Evolutionary conservation across 352 stramenopile species (phyloP).

Genomic region (Globisporangium megalacanthum): DNA sequence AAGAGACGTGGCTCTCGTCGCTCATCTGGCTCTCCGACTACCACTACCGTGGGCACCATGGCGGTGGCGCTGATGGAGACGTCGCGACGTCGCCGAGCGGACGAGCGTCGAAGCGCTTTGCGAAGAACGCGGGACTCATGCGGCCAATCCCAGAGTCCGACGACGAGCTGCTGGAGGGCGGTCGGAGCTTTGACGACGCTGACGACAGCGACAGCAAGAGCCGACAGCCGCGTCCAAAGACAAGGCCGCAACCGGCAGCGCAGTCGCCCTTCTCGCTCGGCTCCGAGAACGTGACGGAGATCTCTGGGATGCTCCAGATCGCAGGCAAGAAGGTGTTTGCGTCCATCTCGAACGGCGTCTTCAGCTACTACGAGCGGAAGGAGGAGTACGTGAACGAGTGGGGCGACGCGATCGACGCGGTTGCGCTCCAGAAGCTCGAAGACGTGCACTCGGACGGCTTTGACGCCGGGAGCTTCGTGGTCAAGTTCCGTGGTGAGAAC

Average conservation of each 20-base stretch:
- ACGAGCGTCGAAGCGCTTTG: conserved; percentile 35
- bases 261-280: conserved; percentile 17
- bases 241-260: conserved; percentile 8
- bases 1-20: conserved; percentile 81
- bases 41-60: conserved; percentile 45
- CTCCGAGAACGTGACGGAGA: conserved; percentile 15
- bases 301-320: conserved; percentile 39
- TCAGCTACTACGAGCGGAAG: conserved; percentile 83
- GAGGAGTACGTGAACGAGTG: conserved; percentile 80
- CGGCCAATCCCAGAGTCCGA: conserved; percentile 39
- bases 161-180: conserved; percentile 15
- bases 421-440: conserved; percentile 70
- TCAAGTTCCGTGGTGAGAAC: conserved; percentile 67
- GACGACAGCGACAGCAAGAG: not conserved
- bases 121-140: conserved; percentile 42
- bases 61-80: not conserved
- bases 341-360: conserved; percentile 76
- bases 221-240: conserved; percentile 6
- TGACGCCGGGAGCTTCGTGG: conserved; percentile 66
- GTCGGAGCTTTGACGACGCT: not conserved
- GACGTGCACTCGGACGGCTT: conserved; percentile 75
- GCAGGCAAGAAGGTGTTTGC: conserved; percentile 58
- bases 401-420: conserved; percentile 78
- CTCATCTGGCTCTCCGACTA: conserved; percentile 86
- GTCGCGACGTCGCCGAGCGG: conserved; percentile 12